Conservation (phyloP, 2,329 filamentous ascomycete species). For the Pyricularia grisea region DNA sequence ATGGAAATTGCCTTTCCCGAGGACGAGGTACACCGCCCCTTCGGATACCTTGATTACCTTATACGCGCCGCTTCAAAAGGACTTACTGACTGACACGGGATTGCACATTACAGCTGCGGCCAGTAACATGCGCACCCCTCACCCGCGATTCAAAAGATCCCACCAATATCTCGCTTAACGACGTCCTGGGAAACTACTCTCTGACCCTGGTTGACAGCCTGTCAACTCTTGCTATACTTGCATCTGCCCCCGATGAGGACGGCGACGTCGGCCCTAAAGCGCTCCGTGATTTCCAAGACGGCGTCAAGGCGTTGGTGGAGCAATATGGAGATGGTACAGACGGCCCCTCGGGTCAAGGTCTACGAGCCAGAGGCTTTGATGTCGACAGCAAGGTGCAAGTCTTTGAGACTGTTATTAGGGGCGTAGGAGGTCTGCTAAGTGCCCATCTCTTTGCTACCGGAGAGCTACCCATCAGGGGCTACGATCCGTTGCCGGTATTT, state of each 20-base stretch:
- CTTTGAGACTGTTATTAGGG: constrained; percentile 94
- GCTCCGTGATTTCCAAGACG: constrained; percentile 67
- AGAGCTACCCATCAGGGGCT: constrained; percentile 77
- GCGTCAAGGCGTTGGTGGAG: constrained; percentile 64
- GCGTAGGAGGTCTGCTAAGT: constrained; percentile 81
- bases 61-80: not conserved
- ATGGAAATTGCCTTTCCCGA: constrained; percentile 91
- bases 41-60: not conserved
- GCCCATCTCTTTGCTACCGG: constrained; percentile 90
- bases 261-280: constrained; percentile 49
- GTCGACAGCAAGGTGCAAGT: constrained; percentile 97
- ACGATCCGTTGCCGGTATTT: constrained; percentile 39
- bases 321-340: constrained; percentile 79
- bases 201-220: constrained; percentile 91
- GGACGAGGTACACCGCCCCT: constrained; percentile 60
- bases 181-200: constrained; percentile 94
- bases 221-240: constrained; percentile 86
- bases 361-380: constrained; percentile 74
- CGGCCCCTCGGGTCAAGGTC: constrained; percentile 59
- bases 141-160: constrained; percentile 76
- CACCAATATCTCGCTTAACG: constrained; percentile 78
- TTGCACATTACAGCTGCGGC: constrained; percentile 52
- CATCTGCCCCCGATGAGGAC: constrained; percentile 57
- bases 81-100: not conserved
- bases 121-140: constrained; percentile 74